phyloP scores from a whole-genome alignment of 2,329 filamentous ascomycete species.

The Apiospora aurea region DNA sequence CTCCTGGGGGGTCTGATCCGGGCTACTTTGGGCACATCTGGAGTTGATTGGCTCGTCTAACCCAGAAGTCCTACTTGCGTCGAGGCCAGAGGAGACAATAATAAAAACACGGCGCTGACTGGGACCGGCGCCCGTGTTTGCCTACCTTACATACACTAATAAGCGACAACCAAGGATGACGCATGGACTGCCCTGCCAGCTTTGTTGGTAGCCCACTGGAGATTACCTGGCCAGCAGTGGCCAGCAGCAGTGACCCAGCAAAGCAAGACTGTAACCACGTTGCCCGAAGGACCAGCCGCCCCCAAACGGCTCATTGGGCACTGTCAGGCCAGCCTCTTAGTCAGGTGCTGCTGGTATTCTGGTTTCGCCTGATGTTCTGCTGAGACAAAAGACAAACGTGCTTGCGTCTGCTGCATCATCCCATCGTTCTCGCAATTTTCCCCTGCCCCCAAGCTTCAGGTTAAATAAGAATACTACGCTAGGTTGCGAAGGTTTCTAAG shows the following conservation, averaged over 20 bases:
- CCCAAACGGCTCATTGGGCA: neutral
- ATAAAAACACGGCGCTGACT: neutral
- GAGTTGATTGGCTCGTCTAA: neutral
- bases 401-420: neutral
- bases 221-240: neutral
- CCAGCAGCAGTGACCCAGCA: constrained; percentile 5
- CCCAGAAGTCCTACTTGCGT: neutral
- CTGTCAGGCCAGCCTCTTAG: neutral
- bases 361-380: constrained; percentile 20
- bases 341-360: constrained; percentile 18
- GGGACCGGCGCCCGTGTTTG: neutral
- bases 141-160: neutral
- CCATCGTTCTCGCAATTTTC: neutral
- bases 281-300: neutral
- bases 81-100: neutral
- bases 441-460: neutral
- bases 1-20: neutral
- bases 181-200: constrained; percentile 12
- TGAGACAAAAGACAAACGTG: constrained; percentile 21
- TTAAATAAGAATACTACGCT: constrained; percentile 1
- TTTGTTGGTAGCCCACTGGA: neutral
- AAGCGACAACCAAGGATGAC: constrained; percentile 17
- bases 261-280: constrained; percentile 18
- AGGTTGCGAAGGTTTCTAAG: neutral
- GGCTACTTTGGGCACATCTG: neutral